These are phyloP conservation scores for Lentinus tigrinus DNA, from an alignment of 768 basidiomycete genomes.

Conservation along the genomic window DNA sequence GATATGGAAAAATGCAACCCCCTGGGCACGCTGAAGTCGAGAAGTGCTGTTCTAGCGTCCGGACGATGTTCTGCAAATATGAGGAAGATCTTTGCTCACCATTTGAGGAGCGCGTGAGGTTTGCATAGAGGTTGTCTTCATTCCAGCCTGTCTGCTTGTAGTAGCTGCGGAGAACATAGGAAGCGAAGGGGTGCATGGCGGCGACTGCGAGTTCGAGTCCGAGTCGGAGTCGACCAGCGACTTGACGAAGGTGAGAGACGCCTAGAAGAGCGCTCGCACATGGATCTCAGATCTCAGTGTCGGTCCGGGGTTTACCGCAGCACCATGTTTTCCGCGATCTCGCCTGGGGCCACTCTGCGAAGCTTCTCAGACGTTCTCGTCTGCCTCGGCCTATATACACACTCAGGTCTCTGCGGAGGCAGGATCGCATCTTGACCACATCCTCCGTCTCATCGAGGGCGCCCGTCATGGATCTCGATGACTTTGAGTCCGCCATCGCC, in stretches of 20 bases:
- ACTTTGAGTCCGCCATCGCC: slow-evolving; percentile 30
- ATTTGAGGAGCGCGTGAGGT: slow-evolving; percentile 85
- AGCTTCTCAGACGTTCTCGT: too few relatives aligned
- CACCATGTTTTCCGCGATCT: not conserved
- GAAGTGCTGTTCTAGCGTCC: slow-evolving; percentile 56
- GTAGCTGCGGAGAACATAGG: slow-evolving; percentile 86
- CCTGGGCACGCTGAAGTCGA: slow-evolving; percentile 86
- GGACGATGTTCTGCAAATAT: not conserved
- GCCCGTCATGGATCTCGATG: slow-evolving; percentile 38
- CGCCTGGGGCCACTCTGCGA: too few relatives aligned
- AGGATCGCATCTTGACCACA: not conserved
- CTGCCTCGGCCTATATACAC: not conserved
- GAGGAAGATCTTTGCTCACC: slow-evolving; percentile 43
- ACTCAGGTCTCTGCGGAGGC: not conserved
- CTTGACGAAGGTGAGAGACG: too few relatives aligned
- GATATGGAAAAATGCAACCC: slow-evolving; percentile 79
- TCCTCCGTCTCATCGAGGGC: not conserved
- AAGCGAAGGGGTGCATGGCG: slow-evolving; percentile 81
- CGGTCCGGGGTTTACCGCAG: slow-evolving; percentile 13
- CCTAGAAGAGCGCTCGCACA: not conserved
- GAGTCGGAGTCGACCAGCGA: slow-evolving; percentile 17
- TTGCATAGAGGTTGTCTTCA: slow-evolving; percentile 91
- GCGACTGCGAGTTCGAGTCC: not conserved
- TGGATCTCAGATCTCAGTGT: not conserved
- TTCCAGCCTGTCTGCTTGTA: slow-evolving; percentile 96